Conservation (phyloP, 225 moss, liverwort and hornwort species). For the Polytrichum commune region DNA sequence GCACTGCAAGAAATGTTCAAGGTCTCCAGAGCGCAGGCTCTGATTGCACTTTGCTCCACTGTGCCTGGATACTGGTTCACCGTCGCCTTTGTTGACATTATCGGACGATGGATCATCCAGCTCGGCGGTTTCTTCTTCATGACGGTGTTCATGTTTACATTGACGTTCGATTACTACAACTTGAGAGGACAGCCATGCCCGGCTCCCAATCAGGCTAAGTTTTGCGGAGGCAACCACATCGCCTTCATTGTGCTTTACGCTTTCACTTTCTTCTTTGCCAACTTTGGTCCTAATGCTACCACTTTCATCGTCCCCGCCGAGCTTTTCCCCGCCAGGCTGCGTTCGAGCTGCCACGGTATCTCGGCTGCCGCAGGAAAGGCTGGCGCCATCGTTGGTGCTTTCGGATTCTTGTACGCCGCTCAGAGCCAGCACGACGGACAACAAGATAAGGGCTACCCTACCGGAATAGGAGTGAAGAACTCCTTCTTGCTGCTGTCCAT, state of each 20-base stretch:
- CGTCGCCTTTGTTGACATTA: background rate
- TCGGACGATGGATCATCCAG: constrained; percentile 1
- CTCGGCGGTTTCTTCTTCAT: constrained; percentile 6
- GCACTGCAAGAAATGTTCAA: constrained; percentile 18
- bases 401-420: constrained; percentile 28
- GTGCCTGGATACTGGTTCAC: constrained; percentile 28
- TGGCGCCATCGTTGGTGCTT: constrained; percentile 23
- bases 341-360: constrained; percentile 33
- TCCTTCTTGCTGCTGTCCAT: constrained; percentile 16
- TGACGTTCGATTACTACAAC: constrained; percentile 34
- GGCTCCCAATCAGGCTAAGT: constrained; percentile 12
- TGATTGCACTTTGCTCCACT: constrained; percentile 17
- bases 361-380: constrained; percentile 29
- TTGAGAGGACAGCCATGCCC: constrained; percentile 29
- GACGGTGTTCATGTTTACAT: constrained; percentile 21
- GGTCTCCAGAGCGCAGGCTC: constrained; percentile 19
- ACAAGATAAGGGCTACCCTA: constrained; percentile 12
- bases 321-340: constrained; percentile 30
- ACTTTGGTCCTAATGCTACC: constrained; percentile 31
- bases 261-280: constrained; percentile 39
- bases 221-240: constrained; percentile 29
- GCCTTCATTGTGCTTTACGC: constrained; percentile 26
- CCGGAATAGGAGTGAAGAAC: constrained; percentile 19
- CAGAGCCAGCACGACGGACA: constrained; percentile 11
- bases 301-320: constrained; percentile 33